Evolutionary conservation across 768 basidiomycete species (phyloP).

Genomic region (Boletus reticuloceps): DNA sequence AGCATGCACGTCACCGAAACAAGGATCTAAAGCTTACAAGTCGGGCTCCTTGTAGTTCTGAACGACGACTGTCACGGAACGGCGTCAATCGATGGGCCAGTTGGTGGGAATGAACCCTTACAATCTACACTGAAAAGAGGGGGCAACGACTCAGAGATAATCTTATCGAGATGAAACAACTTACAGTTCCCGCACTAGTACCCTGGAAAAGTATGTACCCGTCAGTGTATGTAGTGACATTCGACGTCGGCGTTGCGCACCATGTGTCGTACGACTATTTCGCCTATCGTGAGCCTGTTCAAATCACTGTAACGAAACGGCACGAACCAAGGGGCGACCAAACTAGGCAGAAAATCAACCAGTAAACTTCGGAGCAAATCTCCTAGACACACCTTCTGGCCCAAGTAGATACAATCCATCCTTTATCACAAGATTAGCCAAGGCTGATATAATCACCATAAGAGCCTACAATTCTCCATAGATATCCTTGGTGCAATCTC

Average conservation of each 20-base stretch:
- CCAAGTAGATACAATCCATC: conserved; percentile 95
- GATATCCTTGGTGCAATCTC: conserved; percentile 65
- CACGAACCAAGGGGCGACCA: conserved; percentile 69
- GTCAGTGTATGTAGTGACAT: conserved; percentile 3
- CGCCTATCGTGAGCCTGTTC: conserved; percentile 1
- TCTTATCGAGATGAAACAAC: conserved; percentile 26
- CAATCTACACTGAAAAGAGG: conserved; percentile 61
- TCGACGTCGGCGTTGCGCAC: conserved; percentile 28
- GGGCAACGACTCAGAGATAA: background rate
- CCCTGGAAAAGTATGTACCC: conserved; percentile 37
- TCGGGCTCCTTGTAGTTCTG: conserved; percentile 72
- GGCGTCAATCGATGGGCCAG: background rate
- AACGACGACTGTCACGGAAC: conserved; percentile 56
- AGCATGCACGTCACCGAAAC: conserved; percentile 1
- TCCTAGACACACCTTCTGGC: conserved; percentile 71
- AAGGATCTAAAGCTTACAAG: conserved; percentile 49
- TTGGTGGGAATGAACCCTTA: conserved; percentile 30
- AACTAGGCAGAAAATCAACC: conserved; percentile 41
- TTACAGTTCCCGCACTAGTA: conserved; percentile 72
- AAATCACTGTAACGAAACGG: background rate
- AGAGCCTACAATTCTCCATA: conserved; percentile 80
- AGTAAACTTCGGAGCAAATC: background rate
- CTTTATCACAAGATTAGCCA: conserved; percentile 33
- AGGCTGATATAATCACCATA: background rate
- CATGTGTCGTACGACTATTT: conserved; percentile 57